Evolutionary conservation across 106 monocot species (phyloP), one percentile per base, ranked within the genome.

Genomic region (Allium cepa): DNA sequence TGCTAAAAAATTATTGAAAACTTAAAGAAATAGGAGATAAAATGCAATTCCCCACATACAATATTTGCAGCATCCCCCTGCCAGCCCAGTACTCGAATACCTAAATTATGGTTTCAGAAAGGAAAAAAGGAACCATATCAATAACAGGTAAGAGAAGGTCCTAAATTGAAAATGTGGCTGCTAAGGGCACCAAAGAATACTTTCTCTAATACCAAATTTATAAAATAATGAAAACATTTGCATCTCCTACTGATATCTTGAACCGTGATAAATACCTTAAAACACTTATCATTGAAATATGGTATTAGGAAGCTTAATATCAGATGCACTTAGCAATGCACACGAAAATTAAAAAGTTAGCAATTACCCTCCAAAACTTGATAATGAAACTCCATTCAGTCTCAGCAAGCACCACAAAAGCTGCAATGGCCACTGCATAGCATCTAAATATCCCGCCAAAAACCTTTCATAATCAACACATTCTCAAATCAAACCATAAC

Each of bases 21-120:
- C 11, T 2, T 12, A 12, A 7, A 55, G 11, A 12, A 55, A 55
- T 3, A 7, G 15, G 53, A 55, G 15, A 0, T 22, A 22, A 56
- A 10, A 47, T 55, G 47, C 15, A 47, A 36, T 9, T 15, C 47
- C 18, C 12, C 56, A 61, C 93, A 57, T 90, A 99, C 99, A 99
- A 99, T 53, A 99, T 99, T 63, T 99, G 99, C 68, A 99, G 80
- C 93, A 99, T 90, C 27, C 93, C 93, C 62, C 99, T 83, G 9
- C 84, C 85, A 61, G 63, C 83, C 99, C 93, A 99, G 72, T 90
- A 93, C 51, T 99, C 89, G 52, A 99, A 68, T 16, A 99, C 57
- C 99, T 99, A 70, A 57, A 10, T 18, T 15, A 49, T 13, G 36
- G 36, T 36, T 36, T 36, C 36, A 36, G 36, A 36, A 4, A 36